Conservation (phyloP, 352 stramenopile genomes). For the Saprolegnia parasitica region DNA sequence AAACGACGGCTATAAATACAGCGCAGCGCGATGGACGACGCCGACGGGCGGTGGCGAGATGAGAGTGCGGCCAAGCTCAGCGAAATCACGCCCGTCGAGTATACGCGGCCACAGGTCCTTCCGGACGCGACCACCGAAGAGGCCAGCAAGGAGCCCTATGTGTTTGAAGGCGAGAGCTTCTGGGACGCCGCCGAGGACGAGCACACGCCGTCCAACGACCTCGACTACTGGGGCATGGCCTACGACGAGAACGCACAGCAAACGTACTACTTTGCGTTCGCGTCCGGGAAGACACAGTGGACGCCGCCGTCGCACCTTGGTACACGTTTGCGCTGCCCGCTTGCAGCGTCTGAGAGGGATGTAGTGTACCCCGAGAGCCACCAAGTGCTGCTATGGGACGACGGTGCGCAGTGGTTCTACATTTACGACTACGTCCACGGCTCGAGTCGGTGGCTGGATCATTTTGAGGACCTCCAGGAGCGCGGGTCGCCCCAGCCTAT, state of each 20-base stretch:
- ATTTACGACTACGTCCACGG: slow-evolving; percentile 19
- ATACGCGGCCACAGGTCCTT: neutral
- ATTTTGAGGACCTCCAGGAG: slow-evolving; percentile 9
- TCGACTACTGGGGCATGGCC: slow-evolving; percentile 24
- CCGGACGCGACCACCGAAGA: neutral
- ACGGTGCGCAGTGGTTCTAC: slow-evolving; percentile 21
- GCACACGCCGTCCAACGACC: neutral
- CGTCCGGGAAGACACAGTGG: slow-evolving; percentile 1
- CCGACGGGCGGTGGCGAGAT: too few species aligned
- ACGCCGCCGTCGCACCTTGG: neutral
- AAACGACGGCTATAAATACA: neutral
- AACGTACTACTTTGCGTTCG: slow-evolving; percentile 21
- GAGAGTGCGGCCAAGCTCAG: neutral
- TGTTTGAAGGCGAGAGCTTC: slow-evolving; percentile 24
- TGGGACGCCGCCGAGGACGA: slow-evolving; percentile 4
- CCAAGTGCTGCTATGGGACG: slow-evolving; percentile 20
- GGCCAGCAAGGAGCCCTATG: neutral
- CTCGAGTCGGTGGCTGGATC: slow-evolving; percentile 20
- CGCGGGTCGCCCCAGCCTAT: neutral
- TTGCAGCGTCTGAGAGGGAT: neutral
- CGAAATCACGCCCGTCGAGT: slow-evolving; percentile 13
- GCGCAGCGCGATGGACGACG: neutral
- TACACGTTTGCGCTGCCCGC: neutral
- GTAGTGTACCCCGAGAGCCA: slow-evolving; percentile 16
- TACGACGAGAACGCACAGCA: neutral